Conservation (phyloP, 2,329 filamentous ascomycete species). For the Fusarium vanettenii region DNA sequence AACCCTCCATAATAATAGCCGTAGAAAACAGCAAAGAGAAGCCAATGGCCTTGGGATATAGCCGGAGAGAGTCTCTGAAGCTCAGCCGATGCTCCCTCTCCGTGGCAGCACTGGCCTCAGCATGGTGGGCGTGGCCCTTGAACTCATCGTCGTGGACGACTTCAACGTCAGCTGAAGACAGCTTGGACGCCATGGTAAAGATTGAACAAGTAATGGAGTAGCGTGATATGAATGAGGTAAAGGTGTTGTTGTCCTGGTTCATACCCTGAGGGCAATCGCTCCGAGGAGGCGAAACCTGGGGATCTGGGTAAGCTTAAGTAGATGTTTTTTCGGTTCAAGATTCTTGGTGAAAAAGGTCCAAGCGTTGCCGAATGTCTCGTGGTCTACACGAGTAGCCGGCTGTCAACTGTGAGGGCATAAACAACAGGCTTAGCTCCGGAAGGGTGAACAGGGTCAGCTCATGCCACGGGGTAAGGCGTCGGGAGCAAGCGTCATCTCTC, state of each 20-base stretch:
- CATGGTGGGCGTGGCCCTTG: neutral
- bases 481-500: slow-evolving; percentile 10
- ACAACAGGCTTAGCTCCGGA: neutral
- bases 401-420: neutral
- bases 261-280: slow-evolving; percentile 2
- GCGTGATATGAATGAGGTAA: slow-evolving; percentile 4
- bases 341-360: neutral
- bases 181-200: slow-evolving; percentile 5
- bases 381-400: neutral
- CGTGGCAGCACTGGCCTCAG: slow-evolving; percentile 51
- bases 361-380: neutral
- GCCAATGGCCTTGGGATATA: slow-evolving; percentile 56
- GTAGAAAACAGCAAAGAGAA: slow-evolving; percentile 57
- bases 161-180: neutral
- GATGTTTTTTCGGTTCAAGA: neutral
- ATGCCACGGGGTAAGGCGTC: slow-evolving; percentile 13
- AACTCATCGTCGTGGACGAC: neutral
- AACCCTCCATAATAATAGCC: slow-evolving; percentile 56
- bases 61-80: slow-evolving; percentile 49
- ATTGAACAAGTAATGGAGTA: slow-evolving; percentile 8
- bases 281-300: slow-evolving; percentile 1
- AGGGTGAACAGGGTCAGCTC: neutral
- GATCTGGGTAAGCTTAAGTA: neutral
- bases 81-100: slow-evolving; percentile 53
- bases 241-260: slow-evolving; percentile 10